A percentile compares a stretch with the other conserved stretches of the same genome.
These are phyloP conservation scores for Benincasa hispida DNA, from an alignment of 306 rosid genomes.

Conservation along the genomic window DNA sequence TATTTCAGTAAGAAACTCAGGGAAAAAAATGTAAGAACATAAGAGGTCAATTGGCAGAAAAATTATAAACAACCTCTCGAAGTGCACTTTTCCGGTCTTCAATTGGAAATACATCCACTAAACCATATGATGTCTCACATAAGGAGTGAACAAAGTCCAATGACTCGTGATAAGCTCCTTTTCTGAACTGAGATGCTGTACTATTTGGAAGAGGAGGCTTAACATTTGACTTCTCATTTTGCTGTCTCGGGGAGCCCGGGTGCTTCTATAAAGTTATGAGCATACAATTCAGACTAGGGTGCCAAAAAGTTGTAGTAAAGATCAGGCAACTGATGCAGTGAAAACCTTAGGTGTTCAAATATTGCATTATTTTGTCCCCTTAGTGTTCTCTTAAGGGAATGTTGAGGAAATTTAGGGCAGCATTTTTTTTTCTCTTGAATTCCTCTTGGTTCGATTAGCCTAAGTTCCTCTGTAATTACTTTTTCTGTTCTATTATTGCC, in stretches of 20 bases:
- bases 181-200: constrained; percentile 54
- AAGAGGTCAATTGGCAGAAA: background rate
- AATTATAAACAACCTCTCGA: constrained; percentile 55
- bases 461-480: background rate
- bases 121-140: constrained; percentile 88
- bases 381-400: background rate
- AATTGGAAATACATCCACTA: constrained; percentile 92
- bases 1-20: background rate
- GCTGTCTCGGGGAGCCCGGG: constrained; percentile 77
- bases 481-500: background rate
- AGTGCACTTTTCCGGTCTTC: constrained; percentile 98
- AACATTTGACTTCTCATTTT: constrained; percentile 42
- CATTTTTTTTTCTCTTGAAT: background rate
- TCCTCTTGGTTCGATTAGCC: background rate
- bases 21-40: background rate
- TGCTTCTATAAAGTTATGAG: constrained; percentile 29
- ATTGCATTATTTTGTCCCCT: background rate
- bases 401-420: background rate
- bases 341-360: background rate
- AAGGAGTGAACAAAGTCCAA: constrained; percentile 85
- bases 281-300: background rate
- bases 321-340: background rate
- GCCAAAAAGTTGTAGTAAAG: background rate
- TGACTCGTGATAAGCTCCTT: constrained; percentile 87
- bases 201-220: constrained; percentile 78